Percentiles rank a stretch among this genome's conserved stretches.
phyloP scores from a whole-genome alignment of 805 yeast species.

The Tetrapisispora pingtungensis region DNA sequence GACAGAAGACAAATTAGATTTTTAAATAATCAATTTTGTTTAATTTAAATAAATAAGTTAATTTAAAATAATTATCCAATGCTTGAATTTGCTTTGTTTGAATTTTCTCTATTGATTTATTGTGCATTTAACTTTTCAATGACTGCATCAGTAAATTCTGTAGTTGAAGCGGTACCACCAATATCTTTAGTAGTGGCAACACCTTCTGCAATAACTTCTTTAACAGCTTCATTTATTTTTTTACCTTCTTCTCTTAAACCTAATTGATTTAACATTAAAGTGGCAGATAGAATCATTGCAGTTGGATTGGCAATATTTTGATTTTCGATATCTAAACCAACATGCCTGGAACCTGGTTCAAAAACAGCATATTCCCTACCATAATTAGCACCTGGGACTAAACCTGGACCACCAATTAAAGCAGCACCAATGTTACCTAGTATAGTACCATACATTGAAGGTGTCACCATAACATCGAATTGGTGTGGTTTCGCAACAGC shows the following conservation, averaged over 20 bases:
- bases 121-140: constrained; percentile 47
- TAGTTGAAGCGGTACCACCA: constrained; percentile 82
- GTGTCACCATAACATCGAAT: constrained; percentile 95
- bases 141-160: constrained; percentile 90
- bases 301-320: constrained; percentile 95
- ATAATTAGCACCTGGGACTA: constrained; percentile 96
- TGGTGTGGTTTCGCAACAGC: constrained; percentile 97
- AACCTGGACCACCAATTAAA: constrained; percentile 92
- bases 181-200: constrained; percentile 77
- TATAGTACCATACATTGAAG: constrained; percentile 96
- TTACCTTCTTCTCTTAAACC: constrained; percentile 80
- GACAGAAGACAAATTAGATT: too few relatives aligned
- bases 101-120: neutral
- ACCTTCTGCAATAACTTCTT: constrained; percentile 84
- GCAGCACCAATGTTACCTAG: constrained; percentile 96
- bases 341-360: constrained; percentile 99
- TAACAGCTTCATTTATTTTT: constrained; percentile 80
- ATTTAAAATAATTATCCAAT: too few relatives aligned
- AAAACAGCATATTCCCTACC: constrained; percentile 97
- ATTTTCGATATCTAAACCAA: constrained; percentile 93
- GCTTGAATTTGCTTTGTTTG: too few relatives aligned
- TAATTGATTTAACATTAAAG: constrained; percentile 89
- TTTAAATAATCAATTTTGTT: too few relatives aligned
- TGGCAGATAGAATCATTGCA: constrained; percentile 86
- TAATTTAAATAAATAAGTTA: neutral